A percentile compares a stretch with the other conserved stretches of the same genome.
phyloP scores from a whole-genome alignment of 805 yeast species.

The Ogataea salicorniae region DNA sequence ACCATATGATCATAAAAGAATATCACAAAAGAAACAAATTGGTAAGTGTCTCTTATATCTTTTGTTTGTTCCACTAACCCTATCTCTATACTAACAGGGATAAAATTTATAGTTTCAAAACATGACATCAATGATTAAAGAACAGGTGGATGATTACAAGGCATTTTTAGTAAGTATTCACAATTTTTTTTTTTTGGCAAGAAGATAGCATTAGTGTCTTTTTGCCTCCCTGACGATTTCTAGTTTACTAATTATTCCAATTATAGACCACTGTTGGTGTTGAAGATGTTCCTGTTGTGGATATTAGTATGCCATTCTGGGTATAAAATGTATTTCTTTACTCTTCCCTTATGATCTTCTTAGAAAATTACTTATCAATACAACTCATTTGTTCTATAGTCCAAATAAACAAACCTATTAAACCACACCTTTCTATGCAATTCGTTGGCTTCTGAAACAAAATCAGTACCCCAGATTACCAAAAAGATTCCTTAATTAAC shows the following conservation, averaged over 20 bases:
- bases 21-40: not conserved
- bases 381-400: no score
- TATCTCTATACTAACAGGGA: not conserved
- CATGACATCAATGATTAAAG: conserved; percentile 7
- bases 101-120: conserved; percentile 4
- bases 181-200: no score
- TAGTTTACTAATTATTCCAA: no score
- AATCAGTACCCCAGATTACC: no score
- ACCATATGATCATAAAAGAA: not conserved
- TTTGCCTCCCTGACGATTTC: not conserved
- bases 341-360: no score
- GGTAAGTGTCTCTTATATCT: not conserved
- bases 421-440: no score
- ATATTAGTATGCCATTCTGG: not conserved
- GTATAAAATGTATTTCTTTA: no score
- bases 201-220: not conserved
- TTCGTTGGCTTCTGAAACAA: no score
- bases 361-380: no score
- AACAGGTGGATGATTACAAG: conserved; percentile 10
- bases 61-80: not conserved
- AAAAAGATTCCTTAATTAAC: no score
- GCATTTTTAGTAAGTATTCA: conserved; percentile 6
- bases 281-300: not conserved
- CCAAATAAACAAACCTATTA: no score
- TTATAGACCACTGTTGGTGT: not conserved